These are phyloP conservation scores for Claviceps sp. DNA, from an alignment of 2,329 filamentous ascomycete species.

Conservation along the genomic window DNA sequence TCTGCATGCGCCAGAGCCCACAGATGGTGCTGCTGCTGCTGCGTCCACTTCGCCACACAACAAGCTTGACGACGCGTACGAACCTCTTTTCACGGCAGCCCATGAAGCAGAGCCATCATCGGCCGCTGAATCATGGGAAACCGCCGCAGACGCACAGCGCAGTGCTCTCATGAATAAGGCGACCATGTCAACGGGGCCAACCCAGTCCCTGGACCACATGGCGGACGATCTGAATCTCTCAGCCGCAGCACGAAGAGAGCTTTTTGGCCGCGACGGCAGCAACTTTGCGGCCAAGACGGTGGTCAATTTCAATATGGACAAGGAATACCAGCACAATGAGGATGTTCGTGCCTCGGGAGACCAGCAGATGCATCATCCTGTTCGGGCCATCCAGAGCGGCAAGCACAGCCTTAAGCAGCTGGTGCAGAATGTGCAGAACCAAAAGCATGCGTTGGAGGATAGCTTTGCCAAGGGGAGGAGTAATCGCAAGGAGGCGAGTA, in stretches of 20 bases:
- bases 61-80: conserved; percentile 25
- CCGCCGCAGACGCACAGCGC: background rate
- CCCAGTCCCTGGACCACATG: conserved; percentile 54
- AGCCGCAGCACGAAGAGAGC: conserved; percentile 60
- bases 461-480: conserved; percentile 72
- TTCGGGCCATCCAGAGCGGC: conserved; percentile 66
- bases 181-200: conserved; percentile 13
- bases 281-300: conserved; percentile 39
- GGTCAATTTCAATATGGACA: conserved; percentile 78
- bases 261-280: conserved; percentile 59
- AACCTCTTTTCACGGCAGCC: conserved; percentile 35
- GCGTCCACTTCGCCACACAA: conserved; percentile 9
- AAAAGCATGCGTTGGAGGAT: conserved; percentile 81
- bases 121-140: no score
- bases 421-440: conserved; percentile 67
- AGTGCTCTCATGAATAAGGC: conserved; percentile 18
- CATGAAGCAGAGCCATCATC: conserved; percentile 6
- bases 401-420: conserved; percentile 86
- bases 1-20: conserved; percentile 31
- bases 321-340: conserved; percentile 79
- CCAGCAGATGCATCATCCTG: conserved; percentile 63
- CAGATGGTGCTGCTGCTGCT: conserved; percentile 11
- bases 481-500: conserved; percentile 71
- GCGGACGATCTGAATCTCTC: conserved; percentile 71
- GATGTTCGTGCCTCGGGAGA: conserved; percentile 56